Evolutionary conservation across 805 yeast genomes (phyloP), one percentile per base, ranked within the genome.

Genomic region (Saccharomyces eubayanus): DNA sequence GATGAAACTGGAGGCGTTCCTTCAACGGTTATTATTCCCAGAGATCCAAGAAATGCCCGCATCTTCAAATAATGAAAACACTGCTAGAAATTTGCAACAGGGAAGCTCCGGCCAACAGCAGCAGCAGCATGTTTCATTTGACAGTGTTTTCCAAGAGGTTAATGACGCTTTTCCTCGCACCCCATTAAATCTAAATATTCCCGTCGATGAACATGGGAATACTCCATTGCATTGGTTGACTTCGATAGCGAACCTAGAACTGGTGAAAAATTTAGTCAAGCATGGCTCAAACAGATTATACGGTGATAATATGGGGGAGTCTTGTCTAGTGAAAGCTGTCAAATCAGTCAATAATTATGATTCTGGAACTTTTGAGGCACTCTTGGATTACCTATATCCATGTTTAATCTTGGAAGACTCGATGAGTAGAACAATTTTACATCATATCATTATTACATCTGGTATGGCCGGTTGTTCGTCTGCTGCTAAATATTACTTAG

Each of bases 161-260:
- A 62, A 67, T 28, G 11, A 28, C 5, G 51, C 57, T 3, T 68
- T 58, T 50, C 71, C 72, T 5, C 51, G 58, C 27, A 53, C 57
- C 8, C 53, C 56, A 12, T 48, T 88, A 40, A 79, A 82, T 55
- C 75, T 91, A 50, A 94, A 89, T 63, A 88, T 89, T 31, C 84
- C 97, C 1, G 87, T 95, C 47, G 99, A 95, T 70, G 95, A 88
- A 61, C 82, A 85, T 54, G 97, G 98, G 0, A 94, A 94, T 65
- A 86, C 96, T 0, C 89, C 96, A 0, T 76, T 94, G 54, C 99
- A 94, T 70, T 88, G 98, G 95, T 95, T 97, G 3, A 84, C 97
- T 14, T 88, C 97, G 0, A 77, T 94, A 67, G 98, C 96, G 0
- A 82, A 89, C 54, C 71, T 84, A 1, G 73, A 82, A 2, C 75